Conservation (phyloP, 352 stramenopile species). For the Globisporangium cederbergense region DNA sequence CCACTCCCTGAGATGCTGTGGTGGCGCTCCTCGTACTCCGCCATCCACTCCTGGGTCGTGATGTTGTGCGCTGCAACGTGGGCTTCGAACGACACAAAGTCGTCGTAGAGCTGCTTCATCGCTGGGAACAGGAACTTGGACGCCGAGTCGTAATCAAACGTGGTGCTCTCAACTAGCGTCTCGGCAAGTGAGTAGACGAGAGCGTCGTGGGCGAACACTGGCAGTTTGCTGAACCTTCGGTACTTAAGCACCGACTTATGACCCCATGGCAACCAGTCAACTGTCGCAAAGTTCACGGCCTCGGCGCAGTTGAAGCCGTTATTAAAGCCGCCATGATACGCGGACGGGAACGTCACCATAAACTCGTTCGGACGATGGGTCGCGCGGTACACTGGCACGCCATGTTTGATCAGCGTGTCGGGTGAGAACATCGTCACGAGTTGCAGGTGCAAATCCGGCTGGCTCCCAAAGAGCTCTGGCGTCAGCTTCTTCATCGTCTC, state of each 20-base stretch:
- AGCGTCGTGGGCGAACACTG: slow-evolving; percentile 85
- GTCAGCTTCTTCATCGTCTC: slow-evolving; percentile 89
- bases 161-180: slow-evolving; percentile 50
- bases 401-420: slow-evolving; percentile 64
- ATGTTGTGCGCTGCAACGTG: slow-evolving; percentile 31
- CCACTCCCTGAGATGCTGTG: slow-evolving; percentile 4
- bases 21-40: slow-evolving; percentile 37
- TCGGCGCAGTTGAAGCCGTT: slow-evolving; percentile 94
- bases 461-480: slow-evolving; percentile 92
- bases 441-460: slow-evolving; percentile 95
- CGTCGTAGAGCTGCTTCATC: slow-evolving; percentile 53
- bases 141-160: slow-evolving; percentile 47
- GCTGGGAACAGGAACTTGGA: slow-evolving; percentile 57
- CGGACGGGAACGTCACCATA: slow-evolving; percentile 97
- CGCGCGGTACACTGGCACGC: slow-evolving; percentile 93
- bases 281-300: slow-evolving; percentile 88
- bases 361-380: slow-evolving; percentile 97
- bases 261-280: slow-evolving; percentile 87
- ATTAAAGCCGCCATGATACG: slow-evolving; percentile 98
- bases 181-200: slow-evolving; percentile 76
- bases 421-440: slow-evolving; percentile 87
- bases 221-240: slow-evolving; percentile 71
- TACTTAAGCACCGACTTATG: slow-evolving; percentile 72
- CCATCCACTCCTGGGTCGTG: slow-evolving; percentile 48
- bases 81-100: slow-evolving; percentile 51